A percentile compares a stretch with the other conserved stretches of the same genome.
These are phyloP conservation scores for Rosellinia necatrix DNA, from an alignment of 2,329 filamentous ascomycete genomes.

Conservation along the genomic window DNA sequence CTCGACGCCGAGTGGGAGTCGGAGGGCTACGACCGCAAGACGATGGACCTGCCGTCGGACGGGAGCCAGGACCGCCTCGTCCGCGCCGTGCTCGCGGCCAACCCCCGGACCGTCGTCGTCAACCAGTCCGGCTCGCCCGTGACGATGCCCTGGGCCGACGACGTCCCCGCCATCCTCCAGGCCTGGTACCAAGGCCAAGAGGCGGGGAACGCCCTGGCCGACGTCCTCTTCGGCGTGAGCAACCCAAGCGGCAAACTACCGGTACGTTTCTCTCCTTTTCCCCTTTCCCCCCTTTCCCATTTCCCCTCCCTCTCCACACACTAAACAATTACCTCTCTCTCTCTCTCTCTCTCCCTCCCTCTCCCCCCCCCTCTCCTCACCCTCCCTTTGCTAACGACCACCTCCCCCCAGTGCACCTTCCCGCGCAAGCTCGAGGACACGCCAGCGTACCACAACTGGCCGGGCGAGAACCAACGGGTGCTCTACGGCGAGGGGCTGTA, in stretches of 20 bases:
- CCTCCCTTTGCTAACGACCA: constrained; percentile 2
- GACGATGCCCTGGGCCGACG: constrained; percentile 70
- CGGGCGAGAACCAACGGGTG: constrained; percentile 69
- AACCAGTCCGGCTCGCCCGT: constrained; percentile 72
- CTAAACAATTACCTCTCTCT: constrained; percentile 9
- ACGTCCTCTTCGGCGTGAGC: constrained; percentile 66
- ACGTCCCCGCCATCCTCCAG: constrained; percentile 70
- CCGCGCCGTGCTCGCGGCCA: constrained; percentile 64
- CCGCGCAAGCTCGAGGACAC: constrained; percentile 67
- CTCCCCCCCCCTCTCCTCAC: neutral
- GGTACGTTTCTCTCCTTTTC: constrained; percentile 41
- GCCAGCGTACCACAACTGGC: constrained; percentile 74
- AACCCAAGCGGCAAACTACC: constrained; percentile 73
- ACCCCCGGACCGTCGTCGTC: constrained; percentile 69
- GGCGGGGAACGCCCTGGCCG: constrained; percentile 69
- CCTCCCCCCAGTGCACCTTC: constrained; percentile 60
- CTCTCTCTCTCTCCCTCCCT: constrained; percentile 65
- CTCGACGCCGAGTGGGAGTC: constrained; percentile 78
- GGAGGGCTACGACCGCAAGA: constrained; percentile 70
- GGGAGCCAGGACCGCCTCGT: constrained; percentile 67
- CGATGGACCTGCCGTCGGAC: constrained; percentile 62
- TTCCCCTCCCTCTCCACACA: neutral
- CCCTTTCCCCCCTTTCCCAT: neutral
- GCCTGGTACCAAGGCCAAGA: constrained; percentile 75
- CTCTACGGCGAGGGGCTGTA: constrained; percentile 75